A percentile compares a stretch with the other conserved stretches of the same genome.
These are phyloP conservation scores for Russula abietina DNA, from an alignment of 768 basidiomycete genomes.

Conservation along the genomic window DNA sequence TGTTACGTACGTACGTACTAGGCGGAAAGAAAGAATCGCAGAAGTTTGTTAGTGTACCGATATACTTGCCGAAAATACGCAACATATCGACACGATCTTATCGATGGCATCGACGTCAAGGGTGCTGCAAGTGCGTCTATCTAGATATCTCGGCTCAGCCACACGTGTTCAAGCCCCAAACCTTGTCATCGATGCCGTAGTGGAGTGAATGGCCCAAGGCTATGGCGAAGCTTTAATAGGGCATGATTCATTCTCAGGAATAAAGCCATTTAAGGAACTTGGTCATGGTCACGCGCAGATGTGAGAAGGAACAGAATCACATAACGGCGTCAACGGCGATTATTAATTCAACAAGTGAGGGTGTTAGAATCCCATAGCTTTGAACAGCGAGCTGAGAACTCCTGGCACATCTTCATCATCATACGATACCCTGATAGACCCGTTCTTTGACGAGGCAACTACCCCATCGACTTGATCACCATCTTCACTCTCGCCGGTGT, in stretches of 20 bases:
- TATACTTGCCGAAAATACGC: not conserved
- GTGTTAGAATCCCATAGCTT: slow-evolving; percentile 11
- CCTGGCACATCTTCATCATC: slow-evolving; percentile 12
- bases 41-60: slow-evolving; percentile 14
- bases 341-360: too few relatives aligned
- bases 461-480: slow-evolving; percentile 17
- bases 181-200: not conserved
- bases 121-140: not conserved
- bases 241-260: not conserved
- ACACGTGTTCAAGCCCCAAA: too few relatives aligned
- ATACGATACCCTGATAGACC: slow-evolving; percentile 15
- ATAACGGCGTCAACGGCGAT: not conserved
- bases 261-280: not conserved
- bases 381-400: slow-evolving; percentile 8
- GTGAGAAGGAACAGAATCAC: not conserved
- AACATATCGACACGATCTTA: slow-evolving; percentile 5
- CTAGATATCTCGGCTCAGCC: not conserved
- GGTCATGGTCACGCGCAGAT: not conserved
- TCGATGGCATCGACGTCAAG: slow-evolving; percentile 19
- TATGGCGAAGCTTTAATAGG: too few relatives aligned
- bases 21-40: slow-evolving; percentile 1
- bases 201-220: not conserved
- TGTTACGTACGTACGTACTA: slow-evolving; percentile 11
- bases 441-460: slow-evolving; percentile 15
- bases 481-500: slow-evolving; percentile 5